Evolutionary conservation across 345 rosid genomes (phyloP).

Genomic region (Eucalyptus brandiana): DNA sequence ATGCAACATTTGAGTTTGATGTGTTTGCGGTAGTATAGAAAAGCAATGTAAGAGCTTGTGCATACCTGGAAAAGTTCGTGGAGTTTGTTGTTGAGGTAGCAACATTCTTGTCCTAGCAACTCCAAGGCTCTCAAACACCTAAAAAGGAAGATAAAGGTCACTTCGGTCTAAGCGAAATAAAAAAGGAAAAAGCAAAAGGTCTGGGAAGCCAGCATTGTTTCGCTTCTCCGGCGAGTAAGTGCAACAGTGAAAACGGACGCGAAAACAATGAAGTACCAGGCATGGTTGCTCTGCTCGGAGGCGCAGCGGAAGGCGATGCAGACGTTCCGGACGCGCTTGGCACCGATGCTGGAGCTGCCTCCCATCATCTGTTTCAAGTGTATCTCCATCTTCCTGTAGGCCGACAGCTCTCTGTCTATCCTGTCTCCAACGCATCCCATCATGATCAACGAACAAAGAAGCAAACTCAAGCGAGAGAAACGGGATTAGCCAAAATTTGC

Average conservation of each 20-base stretch:
- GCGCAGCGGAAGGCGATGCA: conserved; percentile 68
- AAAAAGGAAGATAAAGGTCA: background rate
- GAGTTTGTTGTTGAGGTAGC: conserved; percentile 76
- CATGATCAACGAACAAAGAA: background rate
- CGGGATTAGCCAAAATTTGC: background rate
- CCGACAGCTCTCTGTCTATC: conserved; percentile 59
- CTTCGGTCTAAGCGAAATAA: background rate
- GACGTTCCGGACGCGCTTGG: conserved; percentile 3
- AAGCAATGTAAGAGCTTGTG: background rate
- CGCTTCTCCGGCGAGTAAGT: background rate
- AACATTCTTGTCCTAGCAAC: conserved; percentile 71
- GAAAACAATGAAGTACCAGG: conserved; percentile 20
- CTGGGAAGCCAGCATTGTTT: background rate
- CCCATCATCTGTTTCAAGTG: conserved; percentile 89
- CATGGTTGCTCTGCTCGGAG: conserved; percentile 62
- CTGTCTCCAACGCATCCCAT: conserved; percentile 10
- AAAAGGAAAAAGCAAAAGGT: background rate
- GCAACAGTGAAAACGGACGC: background rate
- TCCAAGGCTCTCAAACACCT: conserved; percentile 82
- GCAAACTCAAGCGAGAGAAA: background rate
- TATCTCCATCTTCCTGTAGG: conserved; percentile 61
- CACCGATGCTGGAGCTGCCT: conserved; percentile 91
- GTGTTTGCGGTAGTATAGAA: background rate
- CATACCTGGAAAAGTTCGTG: conserved; percentile 86
- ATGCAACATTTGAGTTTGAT: background rate